These are phyloP conservation scores for Ophiognomonia clavigignenti-juglandacearum DNA, from an alignment of 2,329 filamentous ascomycete species.

Conservation along the genomic window DNA sequence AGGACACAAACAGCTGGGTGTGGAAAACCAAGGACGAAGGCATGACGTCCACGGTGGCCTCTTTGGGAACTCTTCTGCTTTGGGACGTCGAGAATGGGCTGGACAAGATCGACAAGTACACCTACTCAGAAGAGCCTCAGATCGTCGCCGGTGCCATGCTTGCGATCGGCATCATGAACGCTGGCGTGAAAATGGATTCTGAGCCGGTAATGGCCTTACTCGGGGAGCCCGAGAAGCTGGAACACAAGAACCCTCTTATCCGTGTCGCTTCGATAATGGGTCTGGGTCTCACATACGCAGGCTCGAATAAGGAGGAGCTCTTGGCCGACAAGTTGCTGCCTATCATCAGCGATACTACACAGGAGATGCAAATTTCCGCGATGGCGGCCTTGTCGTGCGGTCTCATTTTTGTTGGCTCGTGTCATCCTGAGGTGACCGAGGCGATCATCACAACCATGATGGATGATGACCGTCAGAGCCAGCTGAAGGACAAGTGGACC, in stretches of 20 bases:
- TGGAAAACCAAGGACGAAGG: constrained; percentile 99
- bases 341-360: constrained; percentile 75
- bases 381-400: constrained; percentile 92
- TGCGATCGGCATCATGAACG: constrained; percentile 93
- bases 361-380: constrained; percentile 92
- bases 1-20: constrained; percentile 88
- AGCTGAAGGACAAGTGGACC: constrained; percentile 97
- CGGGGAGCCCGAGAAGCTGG: constrained; percentile 72
- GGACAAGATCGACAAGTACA: constrained; percentile 93
- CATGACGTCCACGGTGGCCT: constrained; percentile 94
- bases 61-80: constrained; percentile 82
- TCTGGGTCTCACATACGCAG: constrained; percentile 88
- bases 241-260: constrained; percentile 71
- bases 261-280: constrained; percentile 91
- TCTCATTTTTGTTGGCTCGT: constrained; percentile 88
- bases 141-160: constrained; percentile 90
- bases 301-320: constrained; percentile 87
- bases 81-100: constrained; percentile 93
- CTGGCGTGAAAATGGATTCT: constrained; percentile 81
- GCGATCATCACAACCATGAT: constrained; percentile 88
- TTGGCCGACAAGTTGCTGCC: constrained; percentile 73
- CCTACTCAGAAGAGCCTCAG: constrained; percentile 72
- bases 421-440: constrained; percentile 84
- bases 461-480: constrained; percentile 85
- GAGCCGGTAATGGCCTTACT: constrained; percentile 88